A percentile compares a stretch with the other conserved stretches of the same genome.
Conservation (phyloP, 441 rosid genomes). For the Pelargonium citronellum region DNA sequence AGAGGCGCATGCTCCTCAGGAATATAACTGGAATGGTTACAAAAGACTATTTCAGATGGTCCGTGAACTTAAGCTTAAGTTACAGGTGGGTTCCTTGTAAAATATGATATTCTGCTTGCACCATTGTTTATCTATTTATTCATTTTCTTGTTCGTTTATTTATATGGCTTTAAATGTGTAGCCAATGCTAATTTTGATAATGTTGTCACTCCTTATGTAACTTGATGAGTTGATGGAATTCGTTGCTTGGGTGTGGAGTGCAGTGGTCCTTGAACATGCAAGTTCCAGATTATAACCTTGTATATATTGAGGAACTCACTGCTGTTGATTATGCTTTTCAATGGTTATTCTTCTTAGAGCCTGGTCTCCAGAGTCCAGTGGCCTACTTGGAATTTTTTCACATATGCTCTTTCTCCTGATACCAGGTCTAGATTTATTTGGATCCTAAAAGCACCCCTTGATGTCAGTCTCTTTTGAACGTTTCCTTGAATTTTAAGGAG, state of each 20-base stretch:
- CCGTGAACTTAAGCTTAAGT: conserved; percentile 71
- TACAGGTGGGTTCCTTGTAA: conserved; percentile 52
- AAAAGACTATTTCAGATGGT: conserved; percentile 75
- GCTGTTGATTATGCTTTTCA: neutral
- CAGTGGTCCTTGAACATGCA: conserved; percentile 1
- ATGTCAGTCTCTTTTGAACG: neutral
- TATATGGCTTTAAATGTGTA: neutral
- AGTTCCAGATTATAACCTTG: neutral
- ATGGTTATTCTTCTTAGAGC: neutral
- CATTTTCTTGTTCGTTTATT: neutral
- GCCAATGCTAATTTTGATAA: neutral
- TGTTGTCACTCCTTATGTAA: neutral
- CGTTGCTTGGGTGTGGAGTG: neutral
- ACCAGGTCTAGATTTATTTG: conserved; percentile 10
- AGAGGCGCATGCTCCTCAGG: conserved; percentile 82
- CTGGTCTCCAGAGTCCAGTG: neutral
- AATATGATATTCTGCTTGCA: neutral
- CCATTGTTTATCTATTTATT: neutral
- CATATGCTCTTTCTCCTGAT: neutral
- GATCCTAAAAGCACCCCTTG: neutral
- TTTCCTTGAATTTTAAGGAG: neutral
- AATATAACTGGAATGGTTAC: conserved; percentile 94
- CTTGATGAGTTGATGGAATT: neutral
- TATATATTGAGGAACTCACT: conserved; percentile 5
- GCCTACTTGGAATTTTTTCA: neutral